These are phyloP conservation scores for Lyophyllum atratum DNA, from an alignment of 768 basidiomycete species.

Conservation along the genomic window DNA sequence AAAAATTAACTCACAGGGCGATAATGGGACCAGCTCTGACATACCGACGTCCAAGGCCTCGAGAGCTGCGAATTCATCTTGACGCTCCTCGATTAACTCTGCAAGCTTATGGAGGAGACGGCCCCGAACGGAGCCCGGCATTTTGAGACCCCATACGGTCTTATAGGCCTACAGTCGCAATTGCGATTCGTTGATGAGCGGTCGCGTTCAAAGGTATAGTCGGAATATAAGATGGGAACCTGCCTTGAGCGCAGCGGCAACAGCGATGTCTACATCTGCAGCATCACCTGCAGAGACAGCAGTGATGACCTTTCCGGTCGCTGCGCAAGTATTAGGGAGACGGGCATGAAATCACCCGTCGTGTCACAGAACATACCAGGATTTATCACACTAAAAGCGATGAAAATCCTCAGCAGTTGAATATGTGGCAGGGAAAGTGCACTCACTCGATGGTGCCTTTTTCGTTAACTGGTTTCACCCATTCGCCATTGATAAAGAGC, in stretches of 20 bases:
- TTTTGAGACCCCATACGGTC: conserved; percentile 49
- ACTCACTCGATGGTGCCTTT: background rate
- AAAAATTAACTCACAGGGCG: background rate
- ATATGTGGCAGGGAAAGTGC: background rate
- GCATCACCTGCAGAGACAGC: conserved; percentile 55
- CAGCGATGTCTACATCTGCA: conserved; percentile 72
- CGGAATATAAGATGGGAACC: background rate
- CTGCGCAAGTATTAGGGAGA: conserved; percentile 24
- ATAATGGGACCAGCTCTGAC: background rate
- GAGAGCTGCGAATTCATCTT: conserved; percentile 48
- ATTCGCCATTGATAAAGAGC: background rate
- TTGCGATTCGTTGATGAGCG: background rate
- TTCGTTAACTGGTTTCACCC: background rate
- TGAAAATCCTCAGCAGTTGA: background rate
- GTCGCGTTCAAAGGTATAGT: no score
- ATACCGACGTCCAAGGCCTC: conserved; percentile 51
- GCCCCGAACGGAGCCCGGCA: conserved; percentile 38
- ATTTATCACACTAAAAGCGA: background rate
- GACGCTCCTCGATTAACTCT: conserved; percentile 49
- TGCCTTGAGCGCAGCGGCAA: conserved; percentile 56
- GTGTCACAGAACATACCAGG: background rate
- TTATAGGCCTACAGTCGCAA: conserved; percentile 8
- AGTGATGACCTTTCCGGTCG: conserved; percentile 64
- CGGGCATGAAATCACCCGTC: background rate
- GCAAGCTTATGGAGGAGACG: conserved; percentile 51